A percentile compares a stretch with the other conserved stretches of the same genome.
Conservation (phyloP, 768 basidiomycete genomes). For the Coprinellus aureogranulatus region DNA sequence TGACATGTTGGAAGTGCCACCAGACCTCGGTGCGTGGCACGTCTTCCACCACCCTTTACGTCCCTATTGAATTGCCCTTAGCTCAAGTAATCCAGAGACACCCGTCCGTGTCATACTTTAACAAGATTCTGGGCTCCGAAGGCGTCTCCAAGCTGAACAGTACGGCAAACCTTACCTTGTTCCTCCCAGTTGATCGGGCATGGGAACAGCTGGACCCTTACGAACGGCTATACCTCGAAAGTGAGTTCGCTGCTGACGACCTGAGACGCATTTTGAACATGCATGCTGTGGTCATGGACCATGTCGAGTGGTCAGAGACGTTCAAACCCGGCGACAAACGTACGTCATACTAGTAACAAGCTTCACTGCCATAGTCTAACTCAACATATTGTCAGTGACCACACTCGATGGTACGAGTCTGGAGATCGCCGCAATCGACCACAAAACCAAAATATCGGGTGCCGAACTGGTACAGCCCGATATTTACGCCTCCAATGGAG, state of each 20-base stretch:
- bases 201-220: constrained; percentile 75
- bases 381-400: constrained; percentile 49
- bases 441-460: constrained; percentile 54
- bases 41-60: constrained; percentile 1
- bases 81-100: constrained; percentile 61
- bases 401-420: constrained; percentile 68
- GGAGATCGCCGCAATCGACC: constrained; percentile 51
- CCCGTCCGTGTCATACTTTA: constrained; percentile 68
- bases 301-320: constrained; percentile 66
- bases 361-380: not conserved
- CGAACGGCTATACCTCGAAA: constrained; percentile 86
- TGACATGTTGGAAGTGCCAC: constrained; percentile 71
- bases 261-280: constrained; percentile 73
- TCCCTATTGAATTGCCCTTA: constrained; percentile 24
- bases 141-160: constrained; percentile 57
- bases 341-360: constrained; percentile 32
- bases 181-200: constrained; percentile 83
- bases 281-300: constrained; percentile 61
- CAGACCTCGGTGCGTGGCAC: constrained; percentile 66
- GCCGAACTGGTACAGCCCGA: constrained; percentile 72
- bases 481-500: constrained; percentile 92
- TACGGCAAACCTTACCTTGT: constrained; percentile 77
- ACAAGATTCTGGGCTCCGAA: constrained; percentile 64
- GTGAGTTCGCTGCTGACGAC: constrained; percentile 81
- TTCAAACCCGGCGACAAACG: constrained; percentile 52